Evolutionary conservation across 805 yeast species (phyloP).

Genomic region (Kodamaea fukazawae): DNA sequence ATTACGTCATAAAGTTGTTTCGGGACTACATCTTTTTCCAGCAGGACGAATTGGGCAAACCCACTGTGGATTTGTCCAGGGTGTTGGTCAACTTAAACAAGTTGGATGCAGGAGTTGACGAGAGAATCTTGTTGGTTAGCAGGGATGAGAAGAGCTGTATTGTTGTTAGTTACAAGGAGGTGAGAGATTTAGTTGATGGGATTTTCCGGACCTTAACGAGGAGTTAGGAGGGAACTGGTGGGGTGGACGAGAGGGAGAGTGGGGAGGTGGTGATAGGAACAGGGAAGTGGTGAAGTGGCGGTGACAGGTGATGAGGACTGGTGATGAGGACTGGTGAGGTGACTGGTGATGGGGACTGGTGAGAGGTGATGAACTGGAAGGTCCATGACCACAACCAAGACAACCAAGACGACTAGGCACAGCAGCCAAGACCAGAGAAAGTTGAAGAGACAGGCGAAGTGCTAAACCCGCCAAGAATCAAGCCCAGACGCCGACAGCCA

Average conservation of each 20-base stretch:
- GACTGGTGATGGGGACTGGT: too few species aligned
- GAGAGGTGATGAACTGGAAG: too few species aligned
- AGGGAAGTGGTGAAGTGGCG: background rate
- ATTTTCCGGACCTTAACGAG: slow-evolving; percentile 50
- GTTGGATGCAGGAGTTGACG: slow-evolving; percentile 89
- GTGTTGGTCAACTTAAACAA: slow-evolving; percentile 79
- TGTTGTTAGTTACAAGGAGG: slow-evolving; percentile 80
- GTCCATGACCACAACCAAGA: too few species aligned
- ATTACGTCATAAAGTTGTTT: slow-evolving; percentile 63
- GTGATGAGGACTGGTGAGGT: too few species aligned
- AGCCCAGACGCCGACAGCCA: too few species aligned
- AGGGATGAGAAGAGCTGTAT: slow-evolving; percentile 84
- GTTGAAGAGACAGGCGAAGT: too few species aligned
- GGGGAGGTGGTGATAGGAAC: slow-evolving; percentile 31
- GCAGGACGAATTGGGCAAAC: slow-evolving; percentile 70
- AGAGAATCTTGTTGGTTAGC: slow-evolving; percentile 73
- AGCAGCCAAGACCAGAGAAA: too few species aligned
- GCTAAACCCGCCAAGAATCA: too few species aligned
- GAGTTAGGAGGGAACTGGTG: slow-evolving; percentile 76
- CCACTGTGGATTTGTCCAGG: slow-evolving; percentile 78
- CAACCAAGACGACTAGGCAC: too few species aligned
- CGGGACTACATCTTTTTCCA: slow-evolving; percentile 85
- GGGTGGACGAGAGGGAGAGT: slow-evolving; percentile 63
- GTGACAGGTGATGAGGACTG: too few species aligned
- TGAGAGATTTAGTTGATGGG: slow-evolving; percentile 66